Percentiles rank a stretch among this genome's conserved stretches.
Evolutionary conservation across 2,329 filamentous ascomycete genomes (phyloP).

Genomic region (Huntiella decipiens): DNA sequence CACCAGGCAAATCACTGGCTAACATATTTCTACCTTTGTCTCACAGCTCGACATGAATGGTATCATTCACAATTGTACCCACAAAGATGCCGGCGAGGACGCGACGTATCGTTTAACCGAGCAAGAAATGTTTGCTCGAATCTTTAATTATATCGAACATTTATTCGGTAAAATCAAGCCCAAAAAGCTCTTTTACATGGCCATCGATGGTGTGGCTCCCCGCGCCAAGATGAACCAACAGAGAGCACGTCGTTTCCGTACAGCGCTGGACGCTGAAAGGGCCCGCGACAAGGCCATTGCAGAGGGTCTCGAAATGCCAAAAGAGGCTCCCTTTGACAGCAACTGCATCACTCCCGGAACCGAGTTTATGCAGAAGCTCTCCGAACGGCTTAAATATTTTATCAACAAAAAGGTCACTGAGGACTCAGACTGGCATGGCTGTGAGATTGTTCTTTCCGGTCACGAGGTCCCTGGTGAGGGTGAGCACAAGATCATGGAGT

Average conservation of each 20-base stretch:
- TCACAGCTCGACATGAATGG: slow-evolving; percentile 82
- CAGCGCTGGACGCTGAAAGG: slow-evolving; percentile 73
- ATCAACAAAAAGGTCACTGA: slow-evolving; percentile 97
- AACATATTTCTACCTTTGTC: slow-evolving; percentile 14
- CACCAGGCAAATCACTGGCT: neutral
- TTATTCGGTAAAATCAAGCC: slow-evolving; percentile 97
- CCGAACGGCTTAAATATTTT: slow-evolving; percentile 89
- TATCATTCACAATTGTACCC: slow-evolving; percentile 98
- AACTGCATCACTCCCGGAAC: slow-evolving; percentile 97
- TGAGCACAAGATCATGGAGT: slow-evolving; percentile 99
- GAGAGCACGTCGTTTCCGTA: slow-evolving; percentile 83
- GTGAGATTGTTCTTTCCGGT: slow-evolving; percentile 87
- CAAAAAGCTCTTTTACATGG: slow-evolving; percentile 98
- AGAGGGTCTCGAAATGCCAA: slow-evolving; percentile 81
- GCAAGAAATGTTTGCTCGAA: slow-evolving; percentile 98
- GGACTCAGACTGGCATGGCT: slow-evolving; percentile 92
- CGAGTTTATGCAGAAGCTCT: slow-evolving; percentile 93
- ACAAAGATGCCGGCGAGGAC: slow-evolving; percentile 77
- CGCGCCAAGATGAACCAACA: slow-evolving; percentile 99
- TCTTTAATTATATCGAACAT: slow-evolving; percentile 99
- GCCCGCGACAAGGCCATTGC: slow-evolving; percentile 81
- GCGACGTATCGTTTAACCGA: slow-evolving; percentile 84
- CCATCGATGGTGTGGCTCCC: slow-evolving; percentile 91
- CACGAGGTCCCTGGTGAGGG: slow-evolving; percentile 97
- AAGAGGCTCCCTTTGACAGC: slow-evolving; percentile 91